These are phyloP conservation scores for Spongospora subterranea DNA, from an alignment of 208 protist genomes.

Conservation along the genomic window DNA sequence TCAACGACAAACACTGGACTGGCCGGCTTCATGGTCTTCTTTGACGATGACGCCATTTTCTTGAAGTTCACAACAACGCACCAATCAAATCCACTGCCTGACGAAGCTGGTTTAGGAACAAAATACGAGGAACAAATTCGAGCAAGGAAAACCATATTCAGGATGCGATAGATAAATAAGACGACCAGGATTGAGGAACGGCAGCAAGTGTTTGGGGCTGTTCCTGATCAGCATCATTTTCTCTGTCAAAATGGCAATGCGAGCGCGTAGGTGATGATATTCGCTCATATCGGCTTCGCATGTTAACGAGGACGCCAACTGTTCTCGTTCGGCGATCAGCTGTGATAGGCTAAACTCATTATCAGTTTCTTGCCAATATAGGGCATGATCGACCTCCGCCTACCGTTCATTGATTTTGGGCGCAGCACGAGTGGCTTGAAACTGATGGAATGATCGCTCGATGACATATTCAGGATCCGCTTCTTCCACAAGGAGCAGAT, in stretches of 20 bases:
- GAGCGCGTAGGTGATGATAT: neutral
- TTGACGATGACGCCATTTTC: constrained; percentile 59
- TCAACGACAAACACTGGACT: constrained; percentile 70
- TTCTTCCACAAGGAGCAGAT: constrained; percentile 90
- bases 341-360: constrained; percentile 40
- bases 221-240: constrained; percentile 79
- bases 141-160: constrained; percentile 78
- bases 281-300: neutral
- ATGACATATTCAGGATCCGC: constrained; percentile 85
- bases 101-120: neutral
- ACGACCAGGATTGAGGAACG: constrained; percentile 92
- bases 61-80: constrained; percentile 78
- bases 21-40: neutral
- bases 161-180: constrained; percentile 82
- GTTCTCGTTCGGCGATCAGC: neutral
- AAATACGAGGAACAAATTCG: neutral
- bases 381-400: neutral
- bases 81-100: constrained; percentile 76
- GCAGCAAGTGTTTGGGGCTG: constrained; percentile 86
- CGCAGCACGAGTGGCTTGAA: constrained; percentile 77
- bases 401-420: constrained; percentile 8
- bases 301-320: neutral
- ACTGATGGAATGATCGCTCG: constrained; percentile 95
- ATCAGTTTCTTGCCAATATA: neutral
- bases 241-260: neutral